phyloP scores from a whole-genome alignment of 768 basidiomycete genomes.

The Ephemerocybe angulata region DNA sequence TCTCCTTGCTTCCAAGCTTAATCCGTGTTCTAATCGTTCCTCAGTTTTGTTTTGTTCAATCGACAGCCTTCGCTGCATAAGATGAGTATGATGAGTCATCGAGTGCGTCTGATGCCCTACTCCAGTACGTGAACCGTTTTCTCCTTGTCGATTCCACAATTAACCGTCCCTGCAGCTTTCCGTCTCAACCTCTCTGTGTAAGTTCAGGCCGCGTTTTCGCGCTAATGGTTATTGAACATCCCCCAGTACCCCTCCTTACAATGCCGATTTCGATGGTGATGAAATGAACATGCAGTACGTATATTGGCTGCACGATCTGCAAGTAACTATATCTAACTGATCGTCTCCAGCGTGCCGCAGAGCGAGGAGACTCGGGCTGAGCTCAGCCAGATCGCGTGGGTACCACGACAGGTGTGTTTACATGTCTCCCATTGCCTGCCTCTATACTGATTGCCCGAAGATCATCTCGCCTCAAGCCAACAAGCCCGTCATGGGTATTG shows the following conservation, averaged over 20 bases:
- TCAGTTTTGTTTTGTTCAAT: conserved; percentile 90
- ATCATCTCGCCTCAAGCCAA: conserved; percentile 99
- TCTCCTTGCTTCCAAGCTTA: conserved; percentile 1
- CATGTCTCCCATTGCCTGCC: not conserved
- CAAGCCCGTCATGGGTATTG: conserved; percentile 99
- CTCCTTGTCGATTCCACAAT: conserved; percentile 6
- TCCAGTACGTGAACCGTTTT: conserved; percentile 64
- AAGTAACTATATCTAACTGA: conserved; percentile 12
- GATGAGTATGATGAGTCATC: conserved; percentile 99
- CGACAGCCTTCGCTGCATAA: conserved; percentile 98
- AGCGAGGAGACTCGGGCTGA: conserved; percentile 98
- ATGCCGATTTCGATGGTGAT: conserved; percentile 99
- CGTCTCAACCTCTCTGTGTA: conserved; percentile 97
- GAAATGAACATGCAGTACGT: conserved; percentile 99
- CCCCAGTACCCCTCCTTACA: conserved; percentile 89
- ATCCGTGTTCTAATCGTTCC: conserved; percentile 5
- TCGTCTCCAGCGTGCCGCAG: conserved; percentile 77
- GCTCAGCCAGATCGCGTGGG: conserved; percentile 98
- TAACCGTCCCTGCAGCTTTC: conserved; percentile 60
- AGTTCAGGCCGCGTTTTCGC: conserved; percentile 30
- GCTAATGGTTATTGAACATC: conserved; percentile 17
- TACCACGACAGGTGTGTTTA: conserved; percentile 78
- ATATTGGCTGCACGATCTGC: not conserved
- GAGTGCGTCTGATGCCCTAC: conserved; percentile 95
- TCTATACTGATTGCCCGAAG: conserved; percentile 35